These are phyloP conservation scores for Cochlearia excelsa DNA, from an alignment of 345 rosid species.

Conservation along the genomic window DNA sequence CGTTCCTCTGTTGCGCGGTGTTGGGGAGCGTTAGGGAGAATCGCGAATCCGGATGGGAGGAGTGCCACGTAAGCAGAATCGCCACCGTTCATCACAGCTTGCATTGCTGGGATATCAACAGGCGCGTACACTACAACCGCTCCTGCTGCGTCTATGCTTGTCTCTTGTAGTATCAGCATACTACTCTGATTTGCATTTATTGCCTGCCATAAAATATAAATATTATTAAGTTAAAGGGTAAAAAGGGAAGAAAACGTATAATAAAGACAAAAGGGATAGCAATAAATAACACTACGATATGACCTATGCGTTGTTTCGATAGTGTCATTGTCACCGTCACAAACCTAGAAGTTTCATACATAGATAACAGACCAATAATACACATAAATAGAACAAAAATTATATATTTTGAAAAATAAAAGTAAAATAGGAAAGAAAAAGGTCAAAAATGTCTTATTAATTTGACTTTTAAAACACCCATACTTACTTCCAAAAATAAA, in stretches of 20 bases:
- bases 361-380: conserved; percentile 6
- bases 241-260: neutral
- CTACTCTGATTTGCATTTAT: conserved; percentile 89
- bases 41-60: conserved; percentile 88
- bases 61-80: conserved; percentile 94
- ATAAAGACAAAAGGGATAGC: neutral
- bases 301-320: neutral
- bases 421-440: conserved; percentile 30
- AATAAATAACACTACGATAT: neutral
- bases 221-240: neutral
- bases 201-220: conserved; percentile 44
- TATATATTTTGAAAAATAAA: neutral
- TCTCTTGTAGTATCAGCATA: conserved; percentile 94
- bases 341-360: neutral
- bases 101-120: conserved; percentile 95
- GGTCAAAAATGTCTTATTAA: conserved; percentile 45
- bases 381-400: neutral
- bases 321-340: conserved; percentile 30
- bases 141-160: conserved; percentile 88
- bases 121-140: conserved; percentile 99
- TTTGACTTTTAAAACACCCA: conserved; percentile 48
- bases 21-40: conserved; percentile 59
- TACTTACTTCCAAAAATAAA: conserved; percentile 43
- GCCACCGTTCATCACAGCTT: conserved; percentile 90
- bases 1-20: conserved; percentile 28